Evolutionary conservation across 2,329 filamentous ascomycete species (phyloP).

Genomic region (Penicillium janthinellum): DNA sequence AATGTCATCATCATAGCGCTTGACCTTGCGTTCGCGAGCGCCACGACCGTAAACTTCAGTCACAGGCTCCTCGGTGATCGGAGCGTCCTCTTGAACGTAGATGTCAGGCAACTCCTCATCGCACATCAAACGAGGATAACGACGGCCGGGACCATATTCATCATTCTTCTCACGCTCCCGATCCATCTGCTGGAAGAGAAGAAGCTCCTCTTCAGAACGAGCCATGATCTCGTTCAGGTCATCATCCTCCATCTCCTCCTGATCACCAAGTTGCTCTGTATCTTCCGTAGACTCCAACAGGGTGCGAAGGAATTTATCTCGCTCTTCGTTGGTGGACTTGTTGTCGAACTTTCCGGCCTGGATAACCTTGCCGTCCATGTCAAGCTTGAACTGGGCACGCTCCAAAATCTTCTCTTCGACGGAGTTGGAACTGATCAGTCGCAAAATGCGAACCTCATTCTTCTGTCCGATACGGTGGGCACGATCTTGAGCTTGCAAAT

Average conservation of each 20-base stretch:
- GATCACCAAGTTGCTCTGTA: conserved; percentile 72
- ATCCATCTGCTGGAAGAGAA: conserved; percentile 80
- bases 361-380: conserved; percentile 99
- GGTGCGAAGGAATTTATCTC: conserved; percentile 93
- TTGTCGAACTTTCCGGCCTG: conserved; percentile 99
- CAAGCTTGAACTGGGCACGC: conserved; percentile 93
- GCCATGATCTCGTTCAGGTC: conserved; percentile 95
- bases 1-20: conserved; percentile 94
- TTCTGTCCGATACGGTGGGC: conserved; percentile 99
- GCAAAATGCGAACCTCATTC: conserved; percentile 96
- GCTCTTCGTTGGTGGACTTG: conserved; percentile 97
- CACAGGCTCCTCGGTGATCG: conserved; percentile 75
- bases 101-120: conserved; percentile 92
- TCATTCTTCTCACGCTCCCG: conserved; percentile 67
- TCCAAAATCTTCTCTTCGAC: conserved; percentile 99
- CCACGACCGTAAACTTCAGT: conserved; percentile 79
- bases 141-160: conserved; percentile 70
- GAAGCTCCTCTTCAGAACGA: conserved; percentile 77
- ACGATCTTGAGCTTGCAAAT: conserved; percentile 98
- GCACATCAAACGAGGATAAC: conserved; percentile 75
- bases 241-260: conserved; percentile 98
- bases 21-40: conserved; percentile 89
- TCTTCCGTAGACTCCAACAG: conserved; percentile 79
- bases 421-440: conserved; percentile 93
- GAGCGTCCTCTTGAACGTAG: conserved; percentile 84